Conservation (phyloP, 768 basidiomycete species). For the Cystoderma amianthinum region DNA sequence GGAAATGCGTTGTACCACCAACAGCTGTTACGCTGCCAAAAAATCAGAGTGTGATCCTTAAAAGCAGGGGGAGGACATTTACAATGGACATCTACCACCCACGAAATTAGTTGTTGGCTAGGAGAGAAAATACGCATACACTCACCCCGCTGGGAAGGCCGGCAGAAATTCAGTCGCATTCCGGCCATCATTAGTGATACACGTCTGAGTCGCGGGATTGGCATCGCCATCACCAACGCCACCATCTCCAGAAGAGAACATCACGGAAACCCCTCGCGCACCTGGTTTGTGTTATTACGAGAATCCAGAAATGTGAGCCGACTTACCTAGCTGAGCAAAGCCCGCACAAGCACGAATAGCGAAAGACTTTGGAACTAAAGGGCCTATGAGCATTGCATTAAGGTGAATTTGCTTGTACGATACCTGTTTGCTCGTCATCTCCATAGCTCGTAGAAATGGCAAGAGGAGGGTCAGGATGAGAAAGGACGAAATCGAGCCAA, state of each 20-base stretch:
- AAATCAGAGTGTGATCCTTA: not conserved
- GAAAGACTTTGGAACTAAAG: slow-evolving; percentile 44
- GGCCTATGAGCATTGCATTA: slow-evolving; percentile 1
- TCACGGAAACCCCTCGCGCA: slow-evolving; percentile 52
- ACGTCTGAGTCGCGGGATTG: slow-evolving; percentile 41
- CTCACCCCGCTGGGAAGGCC: slow-evolving; percentile 48
- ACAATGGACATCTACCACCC: slow-evolving; percentile 38
- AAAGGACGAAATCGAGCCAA: slow-evolving; percentile 54
- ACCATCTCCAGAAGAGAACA: slow-evolving; percentile 58
- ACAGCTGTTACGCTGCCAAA: slow-evolving; percentile 56
- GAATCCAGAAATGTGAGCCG: not conserved
- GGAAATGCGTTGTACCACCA: slow-evolving; percentile 46
- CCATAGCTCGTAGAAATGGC: slow-evolving; percentile 65
- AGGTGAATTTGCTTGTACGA: not conserved
- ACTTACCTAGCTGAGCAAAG: slow-evolving; percentile 55
- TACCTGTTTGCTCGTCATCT: slow-evolving; percentile 64
- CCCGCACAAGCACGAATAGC: slow-evolving; percentile 45
- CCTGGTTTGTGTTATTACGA: slow-evolving; percentile 25
- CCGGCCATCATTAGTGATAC: slow-evolving; percentile 53
- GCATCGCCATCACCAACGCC: slow-evolving; percentile 59
- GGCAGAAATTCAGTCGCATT: slow-evolving; percentile 46
- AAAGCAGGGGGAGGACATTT: slow-evolving; percentile 10
- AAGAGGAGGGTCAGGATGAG: slow-evolving; percentile 36
- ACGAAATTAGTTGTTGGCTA: not conserved
- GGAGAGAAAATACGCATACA: slow-evolving; percentile 18